Base-by-base conservation (phyloP, 495 filamentous ascomycete genomes). In the Talaromyces stipitatus region DNA sequence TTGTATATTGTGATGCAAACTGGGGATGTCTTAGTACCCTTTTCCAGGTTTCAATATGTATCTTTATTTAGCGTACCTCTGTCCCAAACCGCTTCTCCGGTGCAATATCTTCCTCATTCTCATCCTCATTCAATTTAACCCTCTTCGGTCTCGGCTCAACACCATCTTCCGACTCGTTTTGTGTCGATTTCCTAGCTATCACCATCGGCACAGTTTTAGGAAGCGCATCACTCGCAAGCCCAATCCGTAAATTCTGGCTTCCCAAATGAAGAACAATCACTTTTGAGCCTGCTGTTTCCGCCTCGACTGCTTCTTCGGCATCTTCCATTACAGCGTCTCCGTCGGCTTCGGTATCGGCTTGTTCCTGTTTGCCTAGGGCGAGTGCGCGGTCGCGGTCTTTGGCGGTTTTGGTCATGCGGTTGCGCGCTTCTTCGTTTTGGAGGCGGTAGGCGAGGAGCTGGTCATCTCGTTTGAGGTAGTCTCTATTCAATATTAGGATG, bases 381-480 rank as follows among this genome's bases (percentile, higher is more conserved):
- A 92, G 80, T 24, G 89, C 89, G 56, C 91, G 83, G 62, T 97
- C 92, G 54, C 83, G 82, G 62, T 97, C 91, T 65, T 91, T 90
- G 2, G 91, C 91, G 45, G 78, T 87, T 65, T 87, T 87, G 14
- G 90, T 83, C 73, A 96, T 87, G 29, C 82, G 78, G 45, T 90
- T 88, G 45, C 88, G 76, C 45, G 80, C 83, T 56, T 90, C 90
- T 66, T 97, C 92, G 67, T 83, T 85, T 62, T 94, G 91, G 5
- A 95, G 76, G 55, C 94, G 84, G 63, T 91, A 83, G 1, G 92
- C 89, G 45, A 97, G 82, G 56, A 91, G 87, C 74, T 98, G 94
- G 61, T 98, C 94, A 71, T 98, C 94, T 63, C 95, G 84, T 78
- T 98, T 98, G 64, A 97, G 88, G 64, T 95, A 98, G 63, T 98